Percentiles rank a stretch among this genome's conserved stretches.
phyloP scores from a whole-genome alignment of 2,329 filamentous ascomycete genomes.

The Colletotrichum aenigma region DNA sequence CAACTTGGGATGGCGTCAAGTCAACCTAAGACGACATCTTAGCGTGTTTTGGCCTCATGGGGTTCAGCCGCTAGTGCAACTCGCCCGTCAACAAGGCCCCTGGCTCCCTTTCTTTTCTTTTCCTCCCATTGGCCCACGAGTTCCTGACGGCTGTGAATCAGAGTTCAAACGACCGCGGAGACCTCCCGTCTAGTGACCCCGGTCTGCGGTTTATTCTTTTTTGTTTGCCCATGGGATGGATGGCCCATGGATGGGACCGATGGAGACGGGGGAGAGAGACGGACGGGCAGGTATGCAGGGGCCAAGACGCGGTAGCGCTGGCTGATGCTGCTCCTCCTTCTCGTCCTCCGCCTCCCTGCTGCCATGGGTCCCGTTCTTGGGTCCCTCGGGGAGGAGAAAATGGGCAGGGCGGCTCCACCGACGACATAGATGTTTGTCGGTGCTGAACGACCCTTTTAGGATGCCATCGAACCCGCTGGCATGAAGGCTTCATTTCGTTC shows the following conservation, averaged over 20 bases:
- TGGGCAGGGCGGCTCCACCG: not conserved
- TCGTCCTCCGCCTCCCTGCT: not conserved
- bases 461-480: not conserved
- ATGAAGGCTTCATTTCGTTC: not conserved
- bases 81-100: not conserved
- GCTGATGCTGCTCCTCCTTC: not conserved
- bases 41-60: constrained; percentile 15
- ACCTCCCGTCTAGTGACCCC: not conserved
- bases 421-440: not conserved
- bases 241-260: not conserved
- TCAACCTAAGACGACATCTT: not conserved
- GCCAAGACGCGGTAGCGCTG: not conserved
- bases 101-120: not conserved
- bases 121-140: not conserved
- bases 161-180: constrained; percentile 3
- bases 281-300: not conserved
- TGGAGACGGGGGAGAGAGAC: not conserved
- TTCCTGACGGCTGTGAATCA: constrained; percentile 5
- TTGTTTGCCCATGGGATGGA: constrained; percentile 2
- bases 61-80: not conserved
- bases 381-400: not conserved
- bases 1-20: constrained; percentile 7
- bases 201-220: not conserved
- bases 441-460: not conserved
- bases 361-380: not conserved